phyloP scores from a whole-genome alignment of 1,139 yeast genomes.

The Entelexis paramagnoliae region DNA sequence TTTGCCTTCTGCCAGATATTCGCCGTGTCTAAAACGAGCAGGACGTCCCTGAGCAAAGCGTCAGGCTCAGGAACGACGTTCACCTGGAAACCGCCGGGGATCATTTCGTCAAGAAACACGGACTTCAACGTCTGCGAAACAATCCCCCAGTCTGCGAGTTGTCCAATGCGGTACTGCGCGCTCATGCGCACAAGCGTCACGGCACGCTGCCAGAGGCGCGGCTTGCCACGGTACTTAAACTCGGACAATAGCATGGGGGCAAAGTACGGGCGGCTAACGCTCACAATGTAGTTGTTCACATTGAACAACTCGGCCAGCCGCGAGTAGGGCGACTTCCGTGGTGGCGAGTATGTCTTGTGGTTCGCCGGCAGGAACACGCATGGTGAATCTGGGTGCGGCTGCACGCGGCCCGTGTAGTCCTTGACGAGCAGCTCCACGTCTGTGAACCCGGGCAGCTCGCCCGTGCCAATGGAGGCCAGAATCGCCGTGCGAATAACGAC shows the following conservation, averaged over 20 bases:
- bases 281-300: constrained; percentile 82
- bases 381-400: constrained; percentile 25
- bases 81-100: constrained; percentile 71
- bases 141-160: constrained; percentile 68
- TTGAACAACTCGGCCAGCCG: constrained; percentile 83
- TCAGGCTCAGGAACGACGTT: constrained; percentile 79
- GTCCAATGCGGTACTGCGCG: constrained; percentile 71
- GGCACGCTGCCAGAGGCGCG: constrained; percentile 38
- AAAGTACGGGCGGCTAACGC: constrained; percentile 83
- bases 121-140: constrained; percentile 62
- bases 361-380: constrained; percentile 40
- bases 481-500: constrained; percentile 78
- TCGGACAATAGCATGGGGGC: constrained; percentile 84
- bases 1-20: constrained; percentile 57
- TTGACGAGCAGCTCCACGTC: constrained; percentile 55
- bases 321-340: constrained; percentile 62
- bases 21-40: constrained; percentile 66
- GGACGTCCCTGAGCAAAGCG: constrained; percentile 57
- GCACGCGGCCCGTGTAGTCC: constrained; percentile 37
- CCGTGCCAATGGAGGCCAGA: constrained; percentile 58
- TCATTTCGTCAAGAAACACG: constrained; percentile 75
- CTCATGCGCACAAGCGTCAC: constrained; percentile 48
- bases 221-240: constrained; percentile 52
- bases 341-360: constrained; percentile 30
- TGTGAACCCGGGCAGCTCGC: constrained; percentile 45